Conservation (phyloP, 805 yeast genomes). For the Candida succiphila region DNA sequence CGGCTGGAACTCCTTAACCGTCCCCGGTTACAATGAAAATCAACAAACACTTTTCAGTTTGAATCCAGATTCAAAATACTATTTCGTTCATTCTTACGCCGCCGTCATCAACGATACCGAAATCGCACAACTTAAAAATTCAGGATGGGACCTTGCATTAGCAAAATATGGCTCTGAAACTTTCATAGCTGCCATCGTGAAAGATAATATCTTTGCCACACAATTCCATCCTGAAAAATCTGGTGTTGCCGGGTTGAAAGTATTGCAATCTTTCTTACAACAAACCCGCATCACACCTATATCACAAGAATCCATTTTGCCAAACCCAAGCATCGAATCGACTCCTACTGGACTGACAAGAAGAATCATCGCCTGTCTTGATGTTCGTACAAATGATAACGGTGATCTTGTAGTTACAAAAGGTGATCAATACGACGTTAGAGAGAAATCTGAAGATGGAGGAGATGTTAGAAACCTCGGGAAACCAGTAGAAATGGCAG, state of each 20-base stretch:
- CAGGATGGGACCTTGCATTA: conserved; percentile 61
- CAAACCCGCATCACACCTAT: conserved; percentile 24
- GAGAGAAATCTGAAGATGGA: conserved; percentile 54
- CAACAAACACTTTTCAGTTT: conserved; percentile 44
- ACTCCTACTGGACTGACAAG: conserved; percentile 60
- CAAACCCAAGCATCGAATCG: conserved; percentile 9
- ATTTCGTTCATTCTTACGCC: conserved; percentile 93
- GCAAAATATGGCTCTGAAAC: conserved; percentile 69
- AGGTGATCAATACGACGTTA: conserved; percentile 97
- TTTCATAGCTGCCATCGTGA: conserved; percentile 75
- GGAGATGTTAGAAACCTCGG: conserved; percentile 85
- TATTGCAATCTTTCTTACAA: conserved; percentile 63
- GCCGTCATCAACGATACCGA: conserved; percentile 41
- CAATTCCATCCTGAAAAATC: conserved; percentile 99
- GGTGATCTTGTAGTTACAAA: conserved; percentile 97
- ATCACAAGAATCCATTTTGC: conserved; percentile 2
- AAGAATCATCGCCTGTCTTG: conserved; percentile 92
- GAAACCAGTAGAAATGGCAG: conserved; percentile 92
- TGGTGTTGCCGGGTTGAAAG: conserved; percentile 78
- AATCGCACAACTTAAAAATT: conserved; percentile 19
- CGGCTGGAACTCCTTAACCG: conserved; percentile 68
- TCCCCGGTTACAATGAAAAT: conserved; percentile 8
- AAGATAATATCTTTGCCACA: conserved; percentile 81
- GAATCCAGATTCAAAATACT: conserved; percentile 61
- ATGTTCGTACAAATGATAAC: conserved; percentile 88